Conservation (phyloP, 2,329 filamentous ascomycete genomes). For the Claviceps pazoutovae region DNA sequence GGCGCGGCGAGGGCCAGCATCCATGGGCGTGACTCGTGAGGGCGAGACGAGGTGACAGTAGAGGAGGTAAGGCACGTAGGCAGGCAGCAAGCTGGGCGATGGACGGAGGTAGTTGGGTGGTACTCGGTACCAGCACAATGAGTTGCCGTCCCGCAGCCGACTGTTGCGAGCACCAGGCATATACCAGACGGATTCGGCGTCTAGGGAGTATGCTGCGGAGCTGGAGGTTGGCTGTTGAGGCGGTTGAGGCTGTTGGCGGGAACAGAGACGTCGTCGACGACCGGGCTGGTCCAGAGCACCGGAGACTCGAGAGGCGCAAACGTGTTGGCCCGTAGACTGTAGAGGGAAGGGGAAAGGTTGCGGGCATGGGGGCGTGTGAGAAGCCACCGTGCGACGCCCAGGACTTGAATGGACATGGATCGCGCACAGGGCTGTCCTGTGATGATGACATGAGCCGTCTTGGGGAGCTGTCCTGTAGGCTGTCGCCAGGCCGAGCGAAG, state of each 20-base stretch:
- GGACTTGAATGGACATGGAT: neutral
- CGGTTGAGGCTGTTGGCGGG: neutral
- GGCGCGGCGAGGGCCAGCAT: conserved; percentile 22
- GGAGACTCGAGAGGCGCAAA: neutral
- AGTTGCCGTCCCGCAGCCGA: neutral
- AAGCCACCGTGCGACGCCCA: neutral
- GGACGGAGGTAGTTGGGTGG: neutral
- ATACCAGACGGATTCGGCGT: neutral
- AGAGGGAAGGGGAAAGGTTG: neutral
- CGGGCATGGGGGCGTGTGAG: neutral
- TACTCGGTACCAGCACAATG: neutral
- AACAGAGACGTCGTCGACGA: neutral
- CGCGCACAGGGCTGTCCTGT: neutral
- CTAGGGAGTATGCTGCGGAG: neutral
- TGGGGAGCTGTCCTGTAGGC: too few relatives aligned
- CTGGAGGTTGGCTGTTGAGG: neutral
- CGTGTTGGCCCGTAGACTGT: neutral
- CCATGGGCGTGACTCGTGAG: conserved; percentile 12
- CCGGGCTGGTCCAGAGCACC: neutral
- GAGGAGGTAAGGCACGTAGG: neutral
- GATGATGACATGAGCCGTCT: conserved; percentile 7
- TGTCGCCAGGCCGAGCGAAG: neutral
- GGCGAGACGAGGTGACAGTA: conserved; percentile 10
- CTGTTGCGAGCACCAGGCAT: neutral
- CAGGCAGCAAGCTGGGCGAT: neutral